phyloP scores from a whole-genome alignment of 2,329 filamentous ascomycete genomes.

The Talaromyces sp. region DNA sequence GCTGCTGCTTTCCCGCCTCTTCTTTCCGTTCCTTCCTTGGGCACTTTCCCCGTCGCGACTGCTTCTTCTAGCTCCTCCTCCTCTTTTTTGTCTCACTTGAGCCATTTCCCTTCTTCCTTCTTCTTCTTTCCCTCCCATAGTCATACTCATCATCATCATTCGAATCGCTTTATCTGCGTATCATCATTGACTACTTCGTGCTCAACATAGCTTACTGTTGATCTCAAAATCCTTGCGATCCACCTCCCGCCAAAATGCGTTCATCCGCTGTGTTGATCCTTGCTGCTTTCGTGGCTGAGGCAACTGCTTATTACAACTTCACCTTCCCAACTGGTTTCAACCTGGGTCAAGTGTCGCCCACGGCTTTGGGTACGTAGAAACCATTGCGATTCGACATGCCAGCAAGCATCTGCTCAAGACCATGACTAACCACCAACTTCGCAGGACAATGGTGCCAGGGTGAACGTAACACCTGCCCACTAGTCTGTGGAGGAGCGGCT shows the following conservation, averaged over 20 bases:
- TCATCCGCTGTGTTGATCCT: constrained; percentile 16
- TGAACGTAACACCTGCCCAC: constrained; percentile 56
- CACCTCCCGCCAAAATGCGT: constrained; percentile 14
- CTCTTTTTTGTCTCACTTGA: background rate
- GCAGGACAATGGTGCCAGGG: constrained; percentile 53
- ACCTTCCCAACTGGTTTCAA: constrained; percentile 40
- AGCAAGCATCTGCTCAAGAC: background rate
- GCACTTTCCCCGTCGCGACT: background rate
- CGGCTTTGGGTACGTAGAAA: background rate
- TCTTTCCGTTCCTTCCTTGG: background rate
- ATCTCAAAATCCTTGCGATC: background rate
- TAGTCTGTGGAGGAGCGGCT: constrained; percentile 52
- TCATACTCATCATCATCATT: background rate
- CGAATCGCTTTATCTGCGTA: background rate
- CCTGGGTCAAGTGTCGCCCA: constrained; percentile 34
- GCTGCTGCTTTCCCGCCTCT: constrained; percentile 7
- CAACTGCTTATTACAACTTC: constrained; percentile 42
- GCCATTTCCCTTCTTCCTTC: background rate
- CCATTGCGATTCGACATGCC: background rate
- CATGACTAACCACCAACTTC: background rate
- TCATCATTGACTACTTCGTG: background rate
- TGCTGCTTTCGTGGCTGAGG: constrained; percentile 11
- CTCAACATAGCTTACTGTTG: constrained; percentile 2
- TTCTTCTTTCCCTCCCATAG: background rate
- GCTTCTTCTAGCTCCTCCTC: constrained; percentile 3